A percentile compares a stretch with the other conserved stretches of the same genome.
Evolutionary conservation across 164 flowering plant species (phyloP).

Genomic region (Macadamia tetraphylla): DNA sequence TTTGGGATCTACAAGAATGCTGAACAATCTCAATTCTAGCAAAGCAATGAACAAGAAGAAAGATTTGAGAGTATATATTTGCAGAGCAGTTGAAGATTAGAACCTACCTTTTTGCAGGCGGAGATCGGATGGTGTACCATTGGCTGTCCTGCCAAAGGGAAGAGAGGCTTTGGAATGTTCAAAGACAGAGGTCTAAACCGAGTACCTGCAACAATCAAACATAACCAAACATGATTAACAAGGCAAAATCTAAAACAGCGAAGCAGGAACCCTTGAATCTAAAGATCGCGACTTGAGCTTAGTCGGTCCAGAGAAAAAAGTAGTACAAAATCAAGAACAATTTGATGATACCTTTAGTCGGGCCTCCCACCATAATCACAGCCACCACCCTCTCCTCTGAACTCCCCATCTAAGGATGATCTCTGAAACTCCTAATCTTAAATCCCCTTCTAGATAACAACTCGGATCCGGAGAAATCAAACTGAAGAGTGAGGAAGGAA

Average conservation of each 20-base stretch:
- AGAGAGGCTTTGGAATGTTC: constrained; percentile 89
- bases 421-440: not conserved
- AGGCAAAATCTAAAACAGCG: not conserved
- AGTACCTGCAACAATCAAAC: constrained; percentile 52
- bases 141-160: constrained; percentile 95
- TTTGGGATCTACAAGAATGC: constrained; percentile 66
- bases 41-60: not conserved
- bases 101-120: constrained; percentile 81
- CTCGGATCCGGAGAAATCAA: not conserved
- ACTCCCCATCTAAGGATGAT: constrained; percentile 39
- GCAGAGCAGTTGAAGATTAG: not conserved
- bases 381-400: constrained; percentile 82
- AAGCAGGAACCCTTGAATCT: not conserved
- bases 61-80: not conserved
- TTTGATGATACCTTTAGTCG: constrained; percentile 66
- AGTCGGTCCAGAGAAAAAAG: not conserved
- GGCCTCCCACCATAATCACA: constrained; percentile 94
- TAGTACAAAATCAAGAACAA: not conserved
- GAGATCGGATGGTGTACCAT: constrained; percentile 98
- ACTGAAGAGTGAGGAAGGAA: not conserved
- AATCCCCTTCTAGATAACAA: not conserved
- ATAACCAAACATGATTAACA: not conserved
- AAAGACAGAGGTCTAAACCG: constrained; percentile 85
- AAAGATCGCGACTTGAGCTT: not conserved
- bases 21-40: not conserved